A percentile compares a stretch with the other conserved stretches of the same genome.
phyloP scores from a whole-genome alignment of 139 green algal genomes.

The Eudorina sp. region DNA sequence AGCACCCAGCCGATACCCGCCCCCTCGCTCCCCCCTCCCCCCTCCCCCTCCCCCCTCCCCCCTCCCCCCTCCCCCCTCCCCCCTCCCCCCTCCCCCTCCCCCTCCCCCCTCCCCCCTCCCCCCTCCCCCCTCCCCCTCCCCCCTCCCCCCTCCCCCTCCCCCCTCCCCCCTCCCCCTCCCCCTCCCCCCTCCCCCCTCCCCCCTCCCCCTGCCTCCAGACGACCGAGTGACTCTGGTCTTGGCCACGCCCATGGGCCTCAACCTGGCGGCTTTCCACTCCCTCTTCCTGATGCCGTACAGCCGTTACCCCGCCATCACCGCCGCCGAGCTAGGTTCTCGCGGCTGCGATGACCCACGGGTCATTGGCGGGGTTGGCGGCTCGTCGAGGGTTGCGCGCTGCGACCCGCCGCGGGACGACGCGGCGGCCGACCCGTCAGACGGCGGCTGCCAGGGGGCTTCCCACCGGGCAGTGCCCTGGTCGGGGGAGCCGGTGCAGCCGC shows the following conservation, averaged over 20 bases:
- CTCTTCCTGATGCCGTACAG: slow-evolving; percentile 21
- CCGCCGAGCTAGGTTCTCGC: not conserved
- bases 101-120: no score
- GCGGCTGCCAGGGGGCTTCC: not conserved
- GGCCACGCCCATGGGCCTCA: not conserved
- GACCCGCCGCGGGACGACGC: no score
- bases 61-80: no score
- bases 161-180: no score
- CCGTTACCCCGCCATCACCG: slow-evolving; percentile 8
- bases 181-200: not conserved
- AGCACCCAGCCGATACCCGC: no score
- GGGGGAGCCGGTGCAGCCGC: not conserved
- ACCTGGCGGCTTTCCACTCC: slow-evolving; percentile 19
- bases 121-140: no score
- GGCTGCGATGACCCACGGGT: not conserved
- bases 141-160: no score
- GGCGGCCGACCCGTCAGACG: not conserved
- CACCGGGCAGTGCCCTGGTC: slow-evolving; percentile 1
- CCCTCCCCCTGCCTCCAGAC: not conserved
- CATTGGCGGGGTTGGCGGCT: not conserved
- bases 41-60: no score
- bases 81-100: no score
- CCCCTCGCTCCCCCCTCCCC: no score
- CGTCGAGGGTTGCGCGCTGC: not conserved
- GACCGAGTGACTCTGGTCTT: not conserved